phyloP scores from a whole-genome alignment of 371 early-diverging fungal species.

The Cladochytrium tenue region DNA sequence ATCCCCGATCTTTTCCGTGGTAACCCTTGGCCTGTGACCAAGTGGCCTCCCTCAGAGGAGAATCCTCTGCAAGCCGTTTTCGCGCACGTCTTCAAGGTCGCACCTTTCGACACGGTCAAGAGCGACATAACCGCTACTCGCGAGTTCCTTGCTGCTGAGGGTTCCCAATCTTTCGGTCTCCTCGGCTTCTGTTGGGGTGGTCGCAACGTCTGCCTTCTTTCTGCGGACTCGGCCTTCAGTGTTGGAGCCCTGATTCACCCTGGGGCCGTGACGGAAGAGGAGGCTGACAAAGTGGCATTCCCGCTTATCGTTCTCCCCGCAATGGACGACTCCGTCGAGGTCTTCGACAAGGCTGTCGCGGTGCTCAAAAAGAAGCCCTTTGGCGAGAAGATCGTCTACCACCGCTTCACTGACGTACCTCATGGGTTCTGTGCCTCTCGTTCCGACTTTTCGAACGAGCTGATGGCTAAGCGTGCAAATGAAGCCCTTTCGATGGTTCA shows the following conservation, averaged over 20 bases:
- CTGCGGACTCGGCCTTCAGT: slow-evolving; percentile 29
- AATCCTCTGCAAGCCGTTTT: slow-evolving; percentile 10
- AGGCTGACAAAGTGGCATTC: slow-evolving; percentile 52
- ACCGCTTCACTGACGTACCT: slow-evolving; percentile 66
- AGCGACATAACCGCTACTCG: slow-evolving; percentile 41
- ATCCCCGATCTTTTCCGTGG: slow-evolving; percentile 70
- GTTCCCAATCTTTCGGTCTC: slow-evolving; percentile 45
- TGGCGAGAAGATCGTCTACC: slow-evolving; percentile 43
- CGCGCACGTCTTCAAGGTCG: neutral
- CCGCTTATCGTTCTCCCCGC: slow-evolving; percentile 65
- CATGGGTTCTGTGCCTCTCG: slow-evolving; percentile 75
- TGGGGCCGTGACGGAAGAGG: slow-evolving; percentile 51
- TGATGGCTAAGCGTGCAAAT: slow-evolving; percentile 50
- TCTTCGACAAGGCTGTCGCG: slow-evolving; percentile 50
- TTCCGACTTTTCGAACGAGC: slow-evolving; percentile 58
- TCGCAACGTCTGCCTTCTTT: slow-evolving; percentile 2
- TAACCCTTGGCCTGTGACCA: slow-evolving; percentile 32
- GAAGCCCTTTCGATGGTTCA: slow-evolving; percentile 55
- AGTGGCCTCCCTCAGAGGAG: slow-evolving; percentile 17
- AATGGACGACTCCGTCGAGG: slow-evolving; percentile 65
- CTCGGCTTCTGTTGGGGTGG: slow-evolving; percentile 69
- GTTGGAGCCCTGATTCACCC: slow-evolving; percentile 68
- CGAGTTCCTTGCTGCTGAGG: slow-evolving; percentile 40
- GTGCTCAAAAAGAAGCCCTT: slow-evolving; percentile 46
- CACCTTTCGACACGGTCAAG: neutral